Percentiles rank a stretch among this genome's conserved stretches.
Conservation (phyloP, 169 alveolate genomes). For the Plasmodium inui region DNA sequence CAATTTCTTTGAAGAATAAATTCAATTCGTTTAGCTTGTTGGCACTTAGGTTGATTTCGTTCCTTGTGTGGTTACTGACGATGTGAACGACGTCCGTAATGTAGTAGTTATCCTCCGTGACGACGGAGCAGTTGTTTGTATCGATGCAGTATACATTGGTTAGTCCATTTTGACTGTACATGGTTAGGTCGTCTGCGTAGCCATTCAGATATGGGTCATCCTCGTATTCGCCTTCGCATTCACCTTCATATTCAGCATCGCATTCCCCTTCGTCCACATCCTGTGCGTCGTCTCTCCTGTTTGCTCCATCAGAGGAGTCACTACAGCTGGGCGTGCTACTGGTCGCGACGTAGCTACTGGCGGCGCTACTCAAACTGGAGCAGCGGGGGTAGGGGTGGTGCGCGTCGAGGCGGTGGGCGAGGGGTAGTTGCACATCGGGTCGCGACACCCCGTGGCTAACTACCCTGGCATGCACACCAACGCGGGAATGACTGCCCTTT, state of each 20-base stretch:
- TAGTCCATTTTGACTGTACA: not conserved
- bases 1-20: constrained; percentile 36
- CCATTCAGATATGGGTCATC: not conserved
- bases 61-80: constrained; percentile 5
- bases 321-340: not conserved
- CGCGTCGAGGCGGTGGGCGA: not conserved
- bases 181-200: not conserved
- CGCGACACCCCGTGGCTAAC: not conserved
- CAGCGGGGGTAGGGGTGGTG: not conserved
- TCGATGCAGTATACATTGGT: constrained; percentile 22
- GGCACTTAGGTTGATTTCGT: not conserved
- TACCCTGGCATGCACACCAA: not conserved
- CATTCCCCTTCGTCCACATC: not conserved
- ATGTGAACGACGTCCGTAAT: not conserved
- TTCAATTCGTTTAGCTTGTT: constrained; percentile 11
- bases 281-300: not conserved
- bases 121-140: constrained; percentile 22
- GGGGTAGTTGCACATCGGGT: no score
- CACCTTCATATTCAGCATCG: not conserved
- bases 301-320: not conserved
- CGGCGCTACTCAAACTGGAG: not conserved
- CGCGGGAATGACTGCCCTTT: not conserved
- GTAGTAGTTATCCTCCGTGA: constrained; percentile 29
- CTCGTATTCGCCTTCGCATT: not conserved
- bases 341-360: not conserved